These are phyloP conservation scores for Acacia pycnantha DNA, from an alignment of 331 rosid species.

Conservation along the genomic window DNA sequence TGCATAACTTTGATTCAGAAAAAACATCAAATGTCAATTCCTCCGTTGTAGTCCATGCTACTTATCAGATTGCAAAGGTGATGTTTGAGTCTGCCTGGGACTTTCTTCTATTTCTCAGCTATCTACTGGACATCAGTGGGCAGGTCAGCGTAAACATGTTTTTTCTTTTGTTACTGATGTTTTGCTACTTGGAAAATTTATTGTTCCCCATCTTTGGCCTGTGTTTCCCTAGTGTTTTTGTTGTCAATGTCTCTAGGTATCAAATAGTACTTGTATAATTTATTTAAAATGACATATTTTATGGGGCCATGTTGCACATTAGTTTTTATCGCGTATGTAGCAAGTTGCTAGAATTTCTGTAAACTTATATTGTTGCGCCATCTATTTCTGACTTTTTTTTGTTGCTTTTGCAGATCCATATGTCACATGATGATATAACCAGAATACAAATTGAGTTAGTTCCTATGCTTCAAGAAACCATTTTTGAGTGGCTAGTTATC, in stretches of 20 bases:
- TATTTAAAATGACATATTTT: constrained; percentile 11
- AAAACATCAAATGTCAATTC: constrained; percentile 57
- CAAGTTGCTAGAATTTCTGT: background rate
- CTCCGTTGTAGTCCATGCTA: constrained; percentile 73
- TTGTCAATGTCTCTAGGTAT: background rate
- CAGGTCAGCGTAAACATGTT: constrained; percentile 61
- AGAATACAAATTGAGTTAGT: constrained; percentile 72
- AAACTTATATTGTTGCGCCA: background rate
- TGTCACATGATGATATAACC: constrained; percentile 67
- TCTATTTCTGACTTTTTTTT: background rate
- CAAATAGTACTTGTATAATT: background rate
- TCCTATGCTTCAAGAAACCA: constrained; percentile 85
- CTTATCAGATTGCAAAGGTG: constrained; percentile 80
- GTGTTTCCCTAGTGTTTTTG: background rate
- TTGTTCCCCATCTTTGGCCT: background rate
- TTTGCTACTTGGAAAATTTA: constrained; percentile 1
- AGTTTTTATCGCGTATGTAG: background rate
- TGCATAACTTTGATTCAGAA: constrained; percentile 43
- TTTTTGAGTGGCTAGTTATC: constrained; percentile 82
- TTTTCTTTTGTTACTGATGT: background rate
- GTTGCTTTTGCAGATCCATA: constrained; percentile 55
- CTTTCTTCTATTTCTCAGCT: constrained; percentile 76
- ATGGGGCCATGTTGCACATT: constrained; percentile 4
- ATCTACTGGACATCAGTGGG: constrained; percentile 73
- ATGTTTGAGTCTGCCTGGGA: constrained; percentile 91